These are phyloP conservation scores for Tephrocybe sp. DNA, from an alignment of 768 basidiomycete genomes.

Conservation along the genomic window DNA sequence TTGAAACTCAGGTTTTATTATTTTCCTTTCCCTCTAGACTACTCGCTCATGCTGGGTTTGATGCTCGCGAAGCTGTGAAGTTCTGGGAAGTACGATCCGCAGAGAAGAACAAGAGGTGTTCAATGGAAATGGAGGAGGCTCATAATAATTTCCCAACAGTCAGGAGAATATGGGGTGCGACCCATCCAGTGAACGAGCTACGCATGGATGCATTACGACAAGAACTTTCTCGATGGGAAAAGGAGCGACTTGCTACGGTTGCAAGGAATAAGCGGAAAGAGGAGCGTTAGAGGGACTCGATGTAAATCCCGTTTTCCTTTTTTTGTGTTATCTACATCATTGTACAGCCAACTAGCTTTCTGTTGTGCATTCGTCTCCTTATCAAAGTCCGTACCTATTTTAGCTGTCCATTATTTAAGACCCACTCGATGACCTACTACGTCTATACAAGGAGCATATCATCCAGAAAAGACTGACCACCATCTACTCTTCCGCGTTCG, in stretches of 20 bases:
- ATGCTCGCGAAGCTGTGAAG: conserved; percentile 73
- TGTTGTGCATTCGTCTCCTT: background rate
- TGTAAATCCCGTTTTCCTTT: background rate
- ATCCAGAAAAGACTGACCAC: background rate
- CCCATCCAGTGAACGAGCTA: conserved; percentile 68
- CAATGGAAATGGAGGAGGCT: conserved; percentile 34
- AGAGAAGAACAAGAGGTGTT: conserved; percentile 18
- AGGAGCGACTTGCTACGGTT: conserved; percentile 36
- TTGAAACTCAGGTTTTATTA: conserved; percentile 1
- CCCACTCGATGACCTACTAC: background rate
- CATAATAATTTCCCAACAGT: conserved; percentile 23
- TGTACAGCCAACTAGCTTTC: background rate
- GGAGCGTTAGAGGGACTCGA: background rate
- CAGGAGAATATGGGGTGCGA: conserved; percentile 48
- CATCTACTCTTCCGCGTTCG: background rate
- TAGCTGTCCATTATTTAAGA: background rate
- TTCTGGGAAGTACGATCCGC: conserved; percentile 76
- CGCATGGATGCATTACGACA: conserved; percentile 57
- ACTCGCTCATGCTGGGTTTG: conserved; percentile 90
- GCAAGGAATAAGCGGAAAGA: background rate
- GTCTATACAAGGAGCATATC: background rate
- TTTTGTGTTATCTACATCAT: background rate
- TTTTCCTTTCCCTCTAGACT: conserved; percentile 44
- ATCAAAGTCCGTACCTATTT: background rate
- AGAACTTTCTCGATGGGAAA: conserved; percentile 74